phyloP scores from a whole-genome alignment of 108 stramenopile species.

The Epipyxis sp. region DNA sequence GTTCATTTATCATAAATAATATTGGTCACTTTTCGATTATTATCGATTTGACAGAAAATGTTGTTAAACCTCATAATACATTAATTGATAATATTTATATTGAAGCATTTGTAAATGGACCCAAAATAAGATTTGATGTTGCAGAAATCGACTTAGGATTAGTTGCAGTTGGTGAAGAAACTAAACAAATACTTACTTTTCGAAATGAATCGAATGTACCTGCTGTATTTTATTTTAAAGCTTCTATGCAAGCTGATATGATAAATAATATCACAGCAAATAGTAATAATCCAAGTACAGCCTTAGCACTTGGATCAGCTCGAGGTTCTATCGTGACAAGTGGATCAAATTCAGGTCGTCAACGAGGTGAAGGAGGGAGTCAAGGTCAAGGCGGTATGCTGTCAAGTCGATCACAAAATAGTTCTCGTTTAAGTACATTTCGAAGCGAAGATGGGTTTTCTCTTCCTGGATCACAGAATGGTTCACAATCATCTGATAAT shows the following conservation, averaged over 20 bases:
- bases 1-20: background rate
- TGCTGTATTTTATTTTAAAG: background rate
- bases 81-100: background rate
- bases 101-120: background rate
- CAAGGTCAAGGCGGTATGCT: background rate
- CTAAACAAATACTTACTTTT: background rate
- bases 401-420: background rate
- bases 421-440: background rate
- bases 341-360: background rate
- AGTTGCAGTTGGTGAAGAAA: constrained; percentile 5
- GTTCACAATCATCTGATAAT: background rate
- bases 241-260: background rate
- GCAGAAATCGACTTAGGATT: constrained; percentile 28
- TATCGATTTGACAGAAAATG: background rate
- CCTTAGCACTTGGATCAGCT: background rate
- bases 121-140: background rate
- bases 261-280: background rate
- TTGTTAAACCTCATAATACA: background rate
- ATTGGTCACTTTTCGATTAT: background rate
- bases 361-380: too few relatives aligned
- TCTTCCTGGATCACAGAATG: background rate
- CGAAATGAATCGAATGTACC: constrained; percentile 25
- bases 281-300: background rate
- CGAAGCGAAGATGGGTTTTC: constrained; percentile 16
- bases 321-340: background rate